These are phyloP conservation scores for Xylaria polymorpha DNA, from an alignment of 2,329 filamentous ascomycete species.

Conservation along the genomic window DNA sequence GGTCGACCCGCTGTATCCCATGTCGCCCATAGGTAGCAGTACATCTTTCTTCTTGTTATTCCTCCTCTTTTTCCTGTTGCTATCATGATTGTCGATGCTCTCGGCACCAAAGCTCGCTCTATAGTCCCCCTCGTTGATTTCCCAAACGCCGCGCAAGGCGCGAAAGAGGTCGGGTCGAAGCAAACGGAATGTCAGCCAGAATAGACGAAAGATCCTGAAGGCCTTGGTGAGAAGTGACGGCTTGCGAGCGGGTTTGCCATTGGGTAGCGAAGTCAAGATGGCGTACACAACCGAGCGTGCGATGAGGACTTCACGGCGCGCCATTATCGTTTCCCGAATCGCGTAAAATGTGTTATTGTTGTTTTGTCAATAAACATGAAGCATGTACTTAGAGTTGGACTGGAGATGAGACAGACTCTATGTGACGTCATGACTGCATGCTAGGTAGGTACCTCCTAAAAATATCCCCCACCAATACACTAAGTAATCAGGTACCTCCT, in stretches of 20 bases:
- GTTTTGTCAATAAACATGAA: not conserved
- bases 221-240: slow-evolving; percentile 55
- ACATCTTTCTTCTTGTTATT: slow-evolving; percentile 49
- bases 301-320: slow-evolving; percentile 49
- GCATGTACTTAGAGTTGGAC: not conserved
- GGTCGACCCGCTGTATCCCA: slow-evolving; percentile 81
- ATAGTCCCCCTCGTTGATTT: slow-evolving; percentile 65
- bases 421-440: not conserved
- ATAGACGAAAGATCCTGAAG: slow-evolving; percentile 55
- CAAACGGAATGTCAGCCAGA: slow-evolving; percentile 48
- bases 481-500: too few species aligned
- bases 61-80: slow-evolving; percentile 44
- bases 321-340: slow-evolving; percentile 40
- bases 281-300: slow-evolving; percentile 56
- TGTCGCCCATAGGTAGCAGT: slow-evolving; percentile 70
- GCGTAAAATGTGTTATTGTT: not conserved
- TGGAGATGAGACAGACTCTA: not conserved
- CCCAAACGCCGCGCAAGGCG: slow-evolving; percentile 56
- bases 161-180: slow-evolving; percentile 59
- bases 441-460: too few species aligned
- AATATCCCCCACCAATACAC: too few species aligned
- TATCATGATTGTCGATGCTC: slow-evolving; percentile 51
- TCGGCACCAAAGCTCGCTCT: slow-evolving; percentile 61
- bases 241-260: slow-evolving; percentile 45
- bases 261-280: slow-evolving; percentile 49